Evolutionary conservation across 345 rosid genomes (phyloP).

Genomic region (Leavenworthia alabamica): DNA sequence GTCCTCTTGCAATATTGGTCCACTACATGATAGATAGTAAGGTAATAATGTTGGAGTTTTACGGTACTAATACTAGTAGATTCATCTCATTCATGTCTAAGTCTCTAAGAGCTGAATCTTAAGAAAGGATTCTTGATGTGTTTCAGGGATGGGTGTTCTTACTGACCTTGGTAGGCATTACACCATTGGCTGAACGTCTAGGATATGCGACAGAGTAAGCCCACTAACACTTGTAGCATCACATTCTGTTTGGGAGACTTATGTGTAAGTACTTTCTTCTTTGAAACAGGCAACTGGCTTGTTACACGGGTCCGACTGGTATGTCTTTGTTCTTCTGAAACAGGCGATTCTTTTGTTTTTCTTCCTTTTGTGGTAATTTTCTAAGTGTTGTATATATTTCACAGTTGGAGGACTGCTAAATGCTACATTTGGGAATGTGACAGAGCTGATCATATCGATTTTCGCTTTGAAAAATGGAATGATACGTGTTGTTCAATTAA

Average conservation of each 20-base stretch:
- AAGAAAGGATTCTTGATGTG: constrained; percentile 12
- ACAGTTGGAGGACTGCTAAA: constrained; percentile 91
- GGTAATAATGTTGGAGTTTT: too few species aligned
- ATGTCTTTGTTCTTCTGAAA: constrained; percentile 14
- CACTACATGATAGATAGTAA: constrained; percentile 49
- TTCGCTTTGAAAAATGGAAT: constrained; percentile 71
- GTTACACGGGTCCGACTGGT: constrained; percentile 92
- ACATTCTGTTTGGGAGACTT: constrained; percentile 1
- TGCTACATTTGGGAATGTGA: constrained; percentile 98
- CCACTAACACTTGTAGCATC: constrained; percentile 9
- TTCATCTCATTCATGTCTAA: background rate
- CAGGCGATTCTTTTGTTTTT: background rate
- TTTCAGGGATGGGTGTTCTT: constrained; percentile 90
- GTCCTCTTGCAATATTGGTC: constrained; percentile 80
- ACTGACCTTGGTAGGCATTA: constrained; percentile 77
- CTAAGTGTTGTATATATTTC: background rate
- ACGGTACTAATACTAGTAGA: background rate
- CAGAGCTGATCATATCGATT: constrained; percentile 85
- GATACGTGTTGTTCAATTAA: constrained; percentile 92
- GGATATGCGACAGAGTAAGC: constrained; percentile 99
- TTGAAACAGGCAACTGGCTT: constrained; percentile 78
- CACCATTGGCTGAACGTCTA: constrained; percentile 95
- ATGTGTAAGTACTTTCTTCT: background rate
- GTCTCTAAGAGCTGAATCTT: constrained; percentile 5
- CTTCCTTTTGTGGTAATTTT: background rate